Base-by-base conservation (phyloP, 176 grass and related monocot genomes). In the Zoysia japonica region DNA sequence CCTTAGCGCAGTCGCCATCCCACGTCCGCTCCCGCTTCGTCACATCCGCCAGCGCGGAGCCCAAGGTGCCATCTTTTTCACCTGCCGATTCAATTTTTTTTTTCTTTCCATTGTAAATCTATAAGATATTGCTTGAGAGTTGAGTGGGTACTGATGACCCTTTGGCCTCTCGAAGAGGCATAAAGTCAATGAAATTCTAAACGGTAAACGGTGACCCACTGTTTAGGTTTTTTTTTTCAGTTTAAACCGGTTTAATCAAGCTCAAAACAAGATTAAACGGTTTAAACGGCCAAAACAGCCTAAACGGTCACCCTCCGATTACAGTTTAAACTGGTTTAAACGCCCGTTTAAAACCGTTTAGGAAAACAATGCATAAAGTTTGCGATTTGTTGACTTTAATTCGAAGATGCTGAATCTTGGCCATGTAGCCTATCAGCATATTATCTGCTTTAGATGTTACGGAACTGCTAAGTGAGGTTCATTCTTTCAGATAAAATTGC, bases 1-100 rank as follows among this genome's bases (percentile, higher is more conserved):
- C 10, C 28, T 10, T 71, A 40, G 5, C 65, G 36, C 49, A 71
- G 5, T 71, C 65, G 41, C 71, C 76, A 3, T 20, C 76, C 52
- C 78, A 62, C 12, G 51, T 52, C 81, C 72, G 85, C 17, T 48
- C 78, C 64, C 87, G 91, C 54, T 90, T 84, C 87, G 72, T 80
- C 51, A 63, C 82, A 59, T 93, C 81, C 81, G 87, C 91, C 70
- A 83, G 73, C 19, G 87, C 87, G 17, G 91, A 93, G n/a, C 52
- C 88, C 80, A 93, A 79, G 87, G 85, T 87, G 41, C 10, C 47
- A 2, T 54, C n/a, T 50, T 79, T 83, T 49, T 9, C 14, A 1
- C 12, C 20, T 51, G 2, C 76, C 8, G 40, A 13, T n/a, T 42
- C 2, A 28, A 28, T 38, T 50, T 4, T 12, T 36, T 35, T 5